Evolutionary conservation across 2,329 filamentous ascomycete species (phyloP), one percentile per base, ranked within the genome.

Genomic region (Ambrosiella cleistominuta): DNA sequence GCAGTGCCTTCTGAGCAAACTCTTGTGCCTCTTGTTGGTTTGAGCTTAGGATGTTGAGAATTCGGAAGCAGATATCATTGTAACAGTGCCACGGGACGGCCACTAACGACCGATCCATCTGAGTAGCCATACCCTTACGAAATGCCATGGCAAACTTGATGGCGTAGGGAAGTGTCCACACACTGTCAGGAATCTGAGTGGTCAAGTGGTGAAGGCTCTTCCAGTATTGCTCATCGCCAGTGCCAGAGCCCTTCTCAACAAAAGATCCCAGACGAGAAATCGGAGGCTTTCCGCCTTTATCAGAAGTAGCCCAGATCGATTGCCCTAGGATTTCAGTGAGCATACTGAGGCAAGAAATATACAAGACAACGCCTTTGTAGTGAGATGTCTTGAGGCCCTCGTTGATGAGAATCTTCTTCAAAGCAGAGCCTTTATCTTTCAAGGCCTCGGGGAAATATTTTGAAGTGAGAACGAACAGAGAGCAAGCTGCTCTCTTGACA

Each of bases 161-260:
- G 1, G 81, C 77, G 27, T 78, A 77, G 2, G 82, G 74, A 2
- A 67, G 57, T 0, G 67, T 65, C 4, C 72, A 65, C 1, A 70
- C 64, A 12, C 77, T 70, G 1, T 68, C 63, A 54, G 84, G 73
- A 1, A 91, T 66, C 0, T 82, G 68, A 19, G 77, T 72, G 5
- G 95, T 66, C 0, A 97, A 70, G 37, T 74, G 72, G 44, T 77
- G 74, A 38, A 95, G 67, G 13, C 78, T 79, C 35, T 75, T 69
- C 93, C 93, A 98, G 66, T 83, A 95, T 8, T 75, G 77, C 2
- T 75, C 70, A 0, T 80, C 74, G 2, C 85, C 85, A n/a, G 82
- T 80, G 65, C 96, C 87, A 0, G 91, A 95, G 2, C 93, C 91
- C 64, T 83, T 86, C 62, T 86, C 82, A 6, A 97, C 72, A 63